Evolutionary conservation across 441 rosid genomes (phyloP), one percentile per base, ranked within the genome.

Genomic region (Cnidoscolus chayamansa): DNA sequence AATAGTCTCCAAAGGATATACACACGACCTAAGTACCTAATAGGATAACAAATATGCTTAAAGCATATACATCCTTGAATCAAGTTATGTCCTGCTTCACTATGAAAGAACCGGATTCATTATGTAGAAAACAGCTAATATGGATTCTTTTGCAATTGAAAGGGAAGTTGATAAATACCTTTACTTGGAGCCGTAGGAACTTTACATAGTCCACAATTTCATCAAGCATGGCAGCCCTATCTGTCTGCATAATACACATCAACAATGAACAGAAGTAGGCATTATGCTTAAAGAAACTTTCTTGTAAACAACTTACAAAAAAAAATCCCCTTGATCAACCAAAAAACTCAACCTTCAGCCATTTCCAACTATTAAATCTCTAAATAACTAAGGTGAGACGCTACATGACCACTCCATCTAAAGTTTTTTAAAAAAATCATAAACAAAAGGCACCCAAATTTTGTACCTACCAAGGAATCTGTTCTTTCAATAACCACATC

Each of bases 151-250:
- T 30, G 65, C n/a, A 57, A 65, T 37, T 58, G 19, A 13, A 45
- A 37, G 32, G 53, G 63, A 64, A 51, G 43, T 4, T 15, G 8
- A 70, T 45, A 20, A 74, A 63, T 89, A 93, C 99, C 99, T 96
- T 96, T 63, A 91, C 99, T 86, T 96, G 99, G 76, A 96, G 99
- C 79, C 98, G 89, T 74, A 96, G 84, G 84, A 96, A 96, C 89
- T 96, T 96, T 75, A 96, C 99, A 80, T 96, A 96, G 80, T 91
- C 99, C 74, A 93, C 98, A 79, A 96, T 87, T 82, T 96, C 99
- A 85, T 96, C 99, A 71, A 96, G 97, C 99, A 96, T 96, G 77
- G 88, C 92, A 50, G 99, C 99, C 75, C 98, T 84, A 77, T 96
- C 98, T 2, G 97, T 87, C 99, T 96, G 86, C 78, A 84, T 32